Conservation (phyloP, 768 basidiomycete species). For the Botryobasidium botryosum region DNA sequence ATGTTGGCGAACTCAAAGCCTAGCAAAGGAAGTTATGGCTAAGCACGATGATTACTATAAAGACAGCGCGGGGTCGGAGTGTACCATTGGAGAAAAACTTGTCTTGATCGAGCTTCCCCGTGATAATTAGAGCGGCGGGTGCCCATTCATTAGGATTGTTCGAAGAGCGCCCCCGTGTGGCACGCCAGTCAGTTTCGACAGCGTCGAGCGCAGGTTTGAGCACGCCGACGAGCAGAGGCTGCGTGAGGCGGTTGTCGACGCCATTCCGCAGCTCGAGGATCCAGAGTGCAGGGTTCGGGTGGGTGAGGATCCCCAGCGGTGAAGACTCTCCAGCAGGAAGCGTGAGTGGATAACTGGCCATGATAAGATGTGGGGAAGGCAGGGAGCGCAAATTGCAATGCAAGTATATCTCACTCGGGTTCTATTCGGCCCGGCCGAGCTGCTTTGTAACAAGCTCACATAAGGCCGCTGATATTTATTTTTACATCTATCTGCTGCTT, state of each 20-base stretch:
- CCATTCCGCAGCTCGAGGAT: constrained; percentile 70
- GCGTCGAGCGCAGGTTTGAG: constrained; percentile 53
- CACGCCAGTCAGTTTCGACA: constrained; percentile 58
- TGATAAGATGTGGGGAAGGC: too few species aligned
- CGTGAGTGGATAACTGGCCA: background rate
- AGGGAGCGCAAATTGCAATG: too few species aligned
- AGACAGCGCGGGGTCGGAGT: constrained; percentile 35
- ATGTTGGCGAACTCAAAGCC: constrained; percentile 29
- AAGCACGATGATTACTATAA: background rate
- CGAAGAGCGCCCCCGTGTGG: too few species aligned
- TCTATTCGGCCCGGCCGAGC: too few species aligned
- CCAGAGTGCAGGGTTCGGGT: constrained; percentile 30
- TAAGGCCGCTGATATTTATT: too few species aligned
- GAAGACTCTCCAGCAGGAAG: background rate
- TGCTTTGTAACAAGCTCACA: too few species aligned
- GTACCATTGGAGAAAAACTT: constrained; percentile 46
- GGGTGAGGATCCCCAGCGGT: constrained; percentile 2
- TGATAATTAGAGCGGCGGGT: constrained; percentile 57
- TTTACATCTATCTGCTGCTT: too few species aligned
- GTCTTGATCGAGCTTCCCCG: constrained; percentile 56
- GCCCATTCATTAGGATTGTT: constrained; percentile 27
- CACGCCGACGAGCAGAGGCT: constrained; percentile 36
- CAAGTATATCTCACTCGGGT: too few species aligned
- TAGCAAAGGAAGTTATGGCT: background rate
- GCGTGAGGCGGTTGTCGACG: constrained; percentile 51